These are phyloP conservation scores for Leucocoprinus birnbaumii DNA, from an alignment of 768 basidiomycete species.

Conservation along the genomic window DNA sequence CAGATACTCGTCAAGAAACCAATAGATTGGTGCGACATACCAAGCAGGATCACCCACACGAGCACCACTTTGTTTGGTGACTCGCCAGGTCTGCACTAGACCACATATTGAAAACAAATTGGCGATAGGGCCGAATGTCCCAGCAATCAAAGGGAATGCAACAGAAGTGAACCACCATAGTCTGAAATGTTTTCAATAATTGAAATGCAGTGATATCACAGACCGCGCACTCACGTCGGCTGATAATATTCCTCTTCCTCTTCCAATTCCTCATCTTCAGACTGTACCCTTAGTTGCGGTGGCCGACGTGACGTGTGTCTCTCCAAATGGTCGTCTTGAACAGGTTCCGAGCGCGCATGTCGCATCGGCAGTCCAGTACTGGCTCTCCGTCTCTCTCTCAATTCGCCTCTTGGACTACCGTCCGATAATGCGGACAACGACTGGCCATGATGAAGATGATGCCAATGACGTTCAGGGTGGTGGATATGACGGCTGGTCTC, in stretches of 20 bases:
- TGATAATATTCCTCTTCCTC: conserved; percentile 10
- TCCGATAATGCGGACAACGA: neutral
- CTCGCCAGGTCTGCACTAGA: conserved; percentile 32
- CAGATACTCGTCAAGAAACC: neutral
- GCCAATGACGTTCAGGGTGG: neutral
- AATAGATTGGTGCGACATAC: conserved; percentile 18
- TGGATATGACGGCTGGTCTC: neutral
- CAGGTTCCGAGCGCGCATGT: neutral
- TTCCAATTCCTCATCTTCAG: neutral
- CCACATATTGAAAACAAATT: conserved; percentile 37
- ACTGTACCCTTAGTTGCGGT: neutral
- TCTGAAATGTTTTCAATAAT: conserved; percentile 15
- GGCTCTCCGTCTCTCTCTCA: neutral
- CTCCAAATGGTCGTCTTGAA: neutral
- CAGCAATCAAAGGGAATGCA: conserved; percentile 37
- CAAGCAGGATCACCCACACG: conserved; percentile 30
- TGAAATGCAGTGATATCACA: neutral
- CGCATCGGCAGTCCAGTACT: neutral
- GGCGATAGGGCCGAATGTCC: conserved; percentile 38
- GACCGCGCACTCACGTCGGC: conserved; percentile 15
- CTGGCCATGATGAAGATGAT: neutral
- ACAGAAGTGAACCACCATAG: conserved; percentile 40
- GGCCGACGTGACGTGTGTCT: neutral
- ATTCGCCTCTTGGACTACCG: neutral
- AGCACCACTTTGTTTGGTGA: conserved; percentile 16